A percentile compares a stretch with the other conserved stretches of the same genome.
These are phyloP conservation scores for Bryoglossum gracile DNA, from an alignment of 495 filamentous ascomycete genomes.

Conservation along the genomic window DNA sequence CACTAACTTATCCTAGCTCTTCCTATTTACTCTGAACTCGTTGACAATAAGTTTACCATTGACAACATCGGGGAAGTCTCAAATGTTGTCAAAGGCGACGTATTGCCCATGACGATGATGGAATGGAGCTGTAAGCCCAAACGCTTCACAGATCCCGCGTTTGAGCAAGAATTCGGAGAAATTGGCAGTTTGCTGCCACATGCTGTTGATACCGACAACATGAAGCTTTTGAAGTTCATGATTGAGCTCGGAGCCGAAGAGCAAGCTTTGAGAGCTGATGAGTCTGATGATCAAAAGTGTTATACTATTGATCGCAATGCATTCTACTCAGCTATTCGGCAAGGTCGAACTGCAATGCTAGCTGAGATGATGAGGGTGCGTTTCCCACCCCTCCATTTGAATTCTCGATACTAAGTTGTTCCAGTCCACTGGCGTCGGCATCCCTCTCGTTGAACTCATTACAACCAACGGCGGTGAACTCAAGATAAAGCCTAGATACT, in stretches of 20 bases:
- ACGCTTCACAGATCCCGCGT: slow-evolving; percentile 1
- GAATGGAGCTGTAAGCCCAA: slow-evolving; percentile 17
- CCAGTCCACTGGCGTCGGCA: slow-evolving; percentile 46
- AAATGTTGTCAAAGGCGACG: slow-evolving; percentile 52
- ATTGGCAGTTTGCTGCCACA: slow-evolving; percentile 4
- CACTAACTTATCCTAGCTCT: not conserved
- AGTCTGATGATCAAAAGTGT: slow-evolving; percentile 18
- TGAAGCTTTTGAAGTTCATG: slow-evolving; percentile 37
- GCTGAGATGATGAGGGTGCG: slow-evolving; percentile 39
- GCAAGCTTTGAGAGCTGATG: slow-evolving; percentile 14
- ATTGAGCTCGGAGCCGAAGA: slow-evolving; percentile 34
- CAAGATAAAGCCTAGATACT: slow-evolving; percentile 55
- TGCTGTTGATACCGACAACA: slow-evolving; percentile 29
- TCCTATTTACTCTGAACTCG: slow-evolving; percentile 23
- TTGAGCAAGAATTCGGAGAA: not conserved
- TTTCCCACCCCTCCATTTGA: not conserved
- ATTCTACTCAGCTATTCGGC: slow-evolving; percentile 36
- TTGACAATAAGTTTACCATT: slow-evolving; percentile 59
- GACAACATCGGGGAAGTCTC: slow-evolving; percentile 61
- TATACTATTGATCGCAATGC: slow-evolving; percentile 20
- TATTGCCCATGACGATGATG: slow-evolving; percentile 43
- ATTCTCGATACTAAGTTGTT: not conserved
- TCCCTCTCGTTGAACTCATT: slow-evolving; percentile 57
- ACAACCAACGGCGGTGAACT: slow-evolving; percentile 47
- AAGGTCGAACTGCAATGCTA: slow-evolving; percentile 38